phyloP scores from a whole-genome alignment of 345 rosid genomes.

The Salix purpurea region DNA sequence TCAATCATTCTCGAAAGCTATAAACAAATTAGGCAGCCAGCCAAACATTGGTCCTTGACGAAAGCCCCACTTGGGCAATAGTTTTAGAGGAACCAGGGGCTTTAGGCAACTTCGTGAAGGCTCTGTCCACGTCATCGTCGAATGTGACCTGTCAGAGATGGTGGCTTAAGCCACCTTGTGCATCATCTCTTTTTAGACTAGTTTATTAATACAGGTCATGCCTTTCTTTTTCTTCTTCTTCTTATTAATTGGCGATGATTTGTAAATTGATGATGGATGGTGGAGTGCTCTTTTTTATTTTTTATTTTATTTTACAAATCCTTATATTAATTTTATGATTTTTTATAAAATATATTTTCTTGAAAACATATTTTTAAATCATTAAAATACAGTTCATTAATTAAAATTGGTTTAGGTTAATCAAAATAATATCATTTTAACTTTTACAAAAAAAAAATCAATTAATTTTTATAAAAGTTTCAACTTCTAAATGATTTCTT shows the following conservation, averaged over 20 bases:
- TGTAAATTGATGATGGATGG: background rate
- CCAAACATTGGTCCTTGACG: too few relatives aligned
- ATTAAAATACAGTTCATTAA: too few relatives aligned
- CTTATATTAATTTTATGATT: too few relatives aligned
- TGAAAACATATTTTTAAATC: too few relatives aligned
- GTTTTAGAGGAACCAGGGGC: background rate
- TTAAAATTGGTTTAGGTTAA: too few relatives aligned
- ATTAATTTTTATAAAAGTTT: too few relatives aligned
- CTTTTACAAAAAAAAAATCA: background rate
- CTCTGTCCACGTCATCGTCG: slow-evolving; percentile 9
- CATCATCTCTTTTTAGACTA: slow-evolving; percentile 7
- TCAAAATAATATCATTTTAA: background rate
- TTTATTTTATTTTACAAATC: background rate
- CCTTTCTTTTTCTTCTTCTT: background rate
- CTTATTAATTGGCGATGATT: background rate
- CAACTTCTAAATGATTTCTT: too few relatives aligned
- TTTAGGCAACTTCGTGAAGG: background rate
- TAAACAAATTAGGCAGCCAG: too few relatives aligned
- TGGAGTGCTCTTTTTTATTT: background rate
- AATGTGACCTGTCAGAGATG: background rate
- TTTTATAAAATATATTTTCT: too few relatives aligned
- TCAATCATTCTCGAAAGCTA: too few relatives aligned
- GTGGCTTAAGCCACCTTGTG: slow-evolving; percentile 33
- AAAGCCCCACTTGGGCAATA: too few relatives aligned
- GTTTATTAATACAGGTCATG: background rate